Percentiles rank a stretch among this genome's conserved stretches.
Conservation (phyloP, 352 stramenopile species). For the Lagenidium sp. region DNA sequence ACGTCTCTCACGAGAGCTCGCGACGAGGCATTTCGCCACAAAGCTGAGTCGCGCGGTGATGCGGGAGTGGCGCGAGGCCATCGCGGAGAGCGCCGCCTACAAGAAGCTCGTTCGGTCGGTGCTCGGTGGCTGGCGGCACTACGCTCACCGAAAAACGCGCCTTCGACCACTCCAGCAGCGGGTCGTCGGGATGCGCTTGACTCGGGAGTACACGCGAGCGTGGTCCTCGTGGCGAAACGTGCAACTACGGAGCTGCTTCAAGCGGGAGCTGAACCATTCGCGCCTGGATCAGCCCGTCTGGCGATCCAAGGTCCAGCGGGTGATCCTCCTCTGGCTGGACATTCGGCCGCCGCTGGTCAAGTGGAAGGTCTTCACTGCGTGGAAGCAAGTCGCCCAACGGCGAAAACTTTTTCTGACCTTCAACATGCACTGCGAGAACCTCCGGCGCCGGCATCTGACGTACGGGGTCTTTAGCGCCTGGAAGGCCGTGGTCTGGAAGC, state of each 20-base stretch:
- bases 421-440: constrained; percentile 23
- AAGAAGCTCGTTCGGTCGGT: constrained; percentile 34
- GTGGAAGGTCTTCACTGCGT: constrained; percentile 36
- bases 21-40: constrained; percentile 10
- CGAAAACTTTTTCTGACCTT: constrained; percentile 42
- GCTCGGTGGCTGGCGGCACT: constrained; percentile 18
- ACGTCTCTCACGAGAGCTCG: constrained; percentile 9
- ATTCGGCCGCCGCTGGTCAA: constrained; percentile 13
- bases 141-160: constrained; percentile 21
- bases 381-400: constrained; percentile 31
- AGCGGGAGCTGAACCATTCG: constrained; percentile 39
- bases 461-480: constrained; percentile 42
- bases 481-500: constrained; percentile 59
- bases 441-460: constrained; percentile 30
- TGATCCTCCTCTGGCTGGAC: constrained; percentile 43
- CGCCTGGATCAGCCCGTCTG: constrained; percentile 37
- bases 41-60: constrained; percentile 14
- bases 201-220: constrained; percentile 15
- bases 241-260: constrained; percentile 44
- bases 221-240: constrained; percentile 43
- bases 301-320: constrained; percentile 33
- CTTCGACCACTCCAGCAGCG: constrained; percentile 28
- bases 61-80: constrained; percentile 34
- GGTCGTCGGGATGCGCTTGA: constrained; percentile 7
- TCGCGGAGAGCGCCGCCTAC: constrained; percentile 24